Percentiles rank a stretch among this genome's conserved stretches.
phyloP scores from a whole-genome alignment of 306 rosid genomes.

The Prunus mume region DNA sequence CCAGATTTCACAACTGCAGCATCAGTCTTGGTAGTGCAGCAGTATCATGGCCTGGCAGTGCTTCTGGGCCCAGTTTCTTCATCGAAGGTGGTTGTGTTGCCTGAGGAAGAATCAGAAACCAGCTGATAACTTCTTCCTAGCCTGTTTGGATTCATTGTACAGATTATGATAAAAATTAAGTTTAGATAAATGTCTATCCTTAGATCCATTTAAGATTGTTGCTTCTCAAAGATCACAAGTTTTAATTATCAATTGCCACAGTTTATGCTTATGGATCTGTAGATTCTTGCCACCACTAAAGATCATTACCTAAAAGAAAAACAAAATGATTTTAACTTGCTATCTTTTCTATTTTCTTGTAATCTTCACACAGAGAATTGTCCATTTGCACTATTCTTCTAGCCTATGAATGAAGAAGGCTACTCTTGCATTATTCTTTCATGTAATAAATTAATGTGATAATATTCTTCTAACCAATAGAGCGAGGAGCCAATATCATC shows the following conservation, averaged over 20 bases:
- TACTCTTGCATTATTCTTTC: not conserved
- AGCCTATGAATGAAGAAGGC: not conserved
- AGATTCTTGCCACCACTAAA: not conserved
- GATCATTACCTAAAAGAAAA: not conserved
- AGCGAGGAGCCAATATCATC: no score
- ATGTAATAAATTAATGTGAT: not conserved
- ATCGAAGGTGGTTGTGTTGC: constrained; percentile 10
- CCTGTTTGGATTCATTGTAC: not conserved
- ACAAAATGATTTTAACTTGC: no score
- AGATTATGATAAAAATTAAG: not conserved
- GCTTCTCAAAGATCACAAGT: not conserved
- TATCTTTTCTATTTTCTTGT: no score
- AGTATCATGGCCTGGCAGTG: constrained; percentile 21
- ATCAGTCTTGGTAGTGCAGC: constrained; percentile 60
- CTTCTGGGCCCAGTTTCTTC: not conserved
- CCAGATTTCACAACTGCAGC: constrained; percentile 41
- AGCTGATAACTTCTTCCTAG: not conserved
- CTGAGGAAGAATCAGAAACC: constrained; percentile 18
- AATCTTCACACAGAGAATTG: no score
- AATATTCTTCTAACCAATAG: no score
- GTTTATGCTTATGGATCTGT: no score
- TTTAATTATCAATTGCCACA: not conserved
- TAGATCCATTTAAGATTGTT: not conserved
- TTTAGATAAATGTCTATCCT: not conserved
- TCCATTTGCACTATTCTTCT: not conserved